Conservation (phyloP, 257 asterid species). For the Coffea eugenioides region DNA sequence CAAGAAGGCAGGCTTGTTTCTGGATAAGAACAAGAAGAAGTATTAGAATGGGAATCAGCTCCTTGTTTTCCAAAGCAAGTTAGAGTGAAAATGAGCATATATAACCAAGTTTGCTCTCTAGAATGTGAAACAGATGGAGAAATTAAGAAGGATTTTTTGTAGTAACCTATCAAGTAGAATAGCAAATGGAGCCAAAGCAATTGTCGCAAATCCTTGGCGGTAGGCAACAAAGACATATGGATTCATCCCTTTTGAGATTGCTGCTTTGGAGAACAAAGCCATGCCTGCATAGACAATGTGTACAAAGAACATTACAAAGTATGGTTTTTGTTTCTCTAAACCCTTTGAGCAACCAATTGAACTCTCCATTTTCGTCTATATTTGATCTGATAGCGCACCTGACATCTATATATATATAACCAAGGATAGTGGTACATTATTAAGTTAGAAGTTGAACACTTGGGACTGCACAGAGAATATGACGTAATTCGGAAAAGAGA, state of each 20-base stretch:
- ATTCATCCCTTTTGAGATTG: constrained; percentile 38
- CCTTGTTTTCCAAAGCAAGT: neutral
- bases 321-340: constrained; percentile 19
- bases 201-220: constrained; percentile 38
- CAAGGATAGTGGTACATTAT: no score
- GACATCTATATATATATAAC: neutral
- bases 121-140: neutral
- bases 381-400: neutral
- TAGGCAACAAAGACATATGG: constrained; percentile 41
- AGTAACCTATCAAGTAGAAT: constrained; percentile 33
- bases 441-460: no score
- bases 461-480: neutral
- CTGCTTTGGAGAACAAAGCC: constrained; percentile 40
- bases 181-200: constrained; percentile 38
- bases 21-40: neutral
- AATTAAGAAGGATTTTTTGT: neutral
- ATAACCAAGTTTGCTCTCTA: neutral
- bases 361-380: neutral
- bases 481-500: neutral
- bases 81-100: neutral
- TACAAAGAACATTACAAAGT: constrained; percentile 21
- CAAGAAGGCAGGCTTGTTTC: constrained; percentile 13
- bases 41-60: neutral
- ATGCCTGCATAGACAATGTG: constrained; percentile 32
- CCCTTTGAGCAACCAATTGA: neutral